phyloP scores from a whole-genome alignment of 192 early-diverging fungal genomes.

The Backusella macrospora region DNA sequence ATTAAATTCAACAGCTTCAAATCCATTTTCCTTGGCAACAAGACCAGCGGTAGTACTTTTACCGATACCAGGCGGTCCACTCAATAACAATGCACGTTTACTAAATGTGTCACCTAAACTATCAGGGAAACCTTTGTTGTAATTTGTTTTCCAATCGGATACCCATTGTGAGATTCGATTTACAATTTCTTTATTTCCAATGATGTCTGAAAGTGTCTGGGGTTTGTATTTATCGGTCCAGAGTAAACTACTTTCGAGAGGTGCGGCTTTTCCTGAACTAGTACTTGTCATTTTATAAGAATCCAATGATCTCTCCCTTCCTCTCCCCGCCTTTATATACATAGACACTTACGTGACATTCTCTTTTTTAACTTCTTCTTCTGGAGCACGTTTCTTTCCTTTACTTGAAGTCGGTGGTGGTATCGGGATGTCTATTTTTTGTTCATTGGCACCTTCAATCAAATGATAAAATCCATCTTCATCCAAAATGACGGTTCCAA shows the following conservation, averaged over 20 bases:
- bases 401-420: slow-evolving; percentile 24
- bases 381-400: slow-evolving; percentile 17
- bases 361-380: slow-evolving; percentile 20
- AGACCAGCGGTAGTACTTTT: slow-evolving; percentile 96
- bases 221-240: slow-evolving; percentile 99
- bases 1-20: slow-evolving; percentile 91
- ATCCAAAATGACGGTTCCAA: slow-evolving; percentile 70
- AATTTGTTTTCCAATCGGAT: slow-evolving; percentile 61
- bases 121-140: slow-evolving; percentile 39
- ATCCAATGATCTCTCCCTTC: not conserved
- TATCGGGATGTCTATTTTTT: slow-evolving; percentile 38
- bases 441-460: slow-evolving; percentile 58
- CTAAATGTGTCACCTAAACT: slow-evolving; percentile 50
- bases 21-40: slow-evolving; percentile 79
- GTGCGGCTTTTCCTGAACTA: slow-evolving; percentile 11
- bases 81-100: slow-evolving; percentile 77
- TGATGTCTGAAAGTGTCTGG: slow-evolving; percentile 72
- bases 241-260: not conserved
- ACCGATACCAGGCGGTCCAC: slow-evolving; percentile 97
- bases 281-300: not conserved
- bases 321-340: too few relatives aligned
- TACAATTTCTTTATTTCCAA: slow-evolving; percentile 82
- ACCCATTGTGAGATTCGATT: slow-evolving; percentile 78
- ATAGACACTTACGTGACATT: not conserved
- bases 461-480: slow-evolving; percentile 88